Conservation (phyloP, 805 yeast species). For the Teunomyces barrocoloradensis region DNA sequence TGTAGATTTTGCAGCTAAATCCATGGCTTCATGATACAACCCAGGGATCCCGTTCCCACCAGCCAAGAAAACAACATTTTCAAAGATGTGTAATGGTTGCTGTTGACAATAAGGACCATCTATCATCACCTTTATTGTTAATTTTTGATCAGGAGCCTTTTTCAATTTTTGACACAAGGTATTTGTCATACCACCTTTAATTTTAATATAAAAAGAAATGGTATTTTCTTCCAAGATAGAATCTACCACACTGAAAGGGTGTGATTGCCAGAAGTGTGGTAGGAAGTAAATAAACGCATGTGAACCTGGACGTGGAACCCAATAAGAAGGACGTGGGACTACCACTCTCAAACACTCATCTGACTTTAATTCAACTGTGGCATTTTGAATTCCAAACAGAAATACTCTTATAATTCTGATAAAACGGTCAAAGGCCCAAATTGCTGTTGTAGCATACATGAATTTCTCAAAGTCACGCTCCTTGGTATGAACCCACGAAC, state of each 20-base stretch:
- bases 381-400: constrained; percentile 59
- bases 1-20: constrained; percentile 16
- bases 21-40: constrained; percentile 41
- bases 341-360: constrained; percentile 48
- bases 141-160: constrained; percentile 23
- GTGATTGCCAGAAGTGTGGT: constrained; percentile 60
- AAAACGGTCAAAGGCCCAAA: constrained; percentile 71
- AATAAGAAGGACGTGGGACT: constrained; percentile 50
- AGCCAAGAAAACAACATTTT: constrained; percentile 49
- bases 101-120: constrained; percentile 62
- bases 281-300: constrained; percentile 57
- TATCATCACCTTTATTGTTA: constrained; percentile 40
- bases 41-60: constrained; percentile 69
- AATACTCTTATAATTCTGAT: constrained; percentile 54
- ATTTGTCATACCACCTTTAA: constrained; percentile 54
- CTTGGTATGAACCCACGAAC: constrained; percentile 47
- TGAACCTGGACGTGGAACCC: constrained; percentile 60
- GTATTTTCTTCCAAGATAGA: constrained; percentile 29
- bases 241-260: constrained; percentile 60
- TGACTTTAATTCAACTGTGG: constrained; percentile 38
- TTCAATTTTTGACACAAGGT: constrained; percentile 22
- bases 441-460: constrained; percentile 51
- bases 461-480: constrained; percentile 30
- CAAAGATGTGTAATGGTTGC: constrained; percentile 46
- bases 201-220: constrained; percentile 48